These are phyloP conservation scores for Chrysoporthe austroafricana DNA, from an alignment of 2,329 filamentous ascomycete genomes.

Conservation along the genomic window DNA sequence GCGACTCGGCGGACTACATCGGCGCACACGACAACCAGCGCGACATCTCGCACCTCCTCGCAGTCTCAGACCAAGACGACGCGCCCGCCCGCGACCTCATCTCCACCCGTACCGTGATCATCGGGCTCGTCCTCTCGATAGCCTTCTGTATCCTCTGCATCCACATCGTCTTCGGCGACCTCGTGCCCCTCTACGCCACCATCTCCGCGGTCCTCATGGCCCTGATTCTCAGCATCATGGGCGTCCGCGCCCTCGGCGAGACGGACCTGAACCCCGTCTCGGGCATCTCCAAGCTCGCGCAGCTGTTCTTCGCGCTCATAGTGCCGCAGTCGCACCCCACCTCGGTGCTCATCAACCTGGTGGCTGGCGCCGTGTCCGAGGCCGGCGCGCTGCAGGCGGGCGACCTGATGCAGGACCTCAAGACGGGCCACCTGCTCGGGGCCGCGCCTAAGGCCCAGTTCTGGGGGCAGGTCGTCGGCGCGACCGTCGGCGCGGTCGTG, in stretches of 20 bases:
- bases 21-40: conserved; percentile 33
- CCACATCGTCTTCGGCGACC: conserved; percentile 78
- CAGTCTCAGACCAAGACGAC: conserved; percentile 65
- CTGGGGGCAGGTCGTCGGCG: conserved; percentile 93
- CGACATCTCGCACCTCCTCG: conserved; percentile 26
- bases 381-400: conserved; percentile 83
- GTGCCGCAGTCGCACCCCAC: conserved; percentile 80
- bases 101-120: conserved; percentile 67
- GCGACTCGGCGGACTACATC: conserved; percentile 16
- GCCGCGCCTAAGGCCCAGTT: conserved; percentile 95
- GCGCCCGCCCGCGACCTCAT: conserved; percentile 85
- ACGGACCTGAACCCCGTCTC: conserved; percentile 96
- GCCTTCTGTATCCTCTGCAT: conserved; percentile 80
- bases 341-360: conserved; percentile 91
- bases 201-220: conserved; percentile 83
- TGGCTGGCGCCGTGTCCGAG: conserved; percentile 77
- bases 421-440: conserved; percentile 90
- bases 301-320: conserved; percentile 90
- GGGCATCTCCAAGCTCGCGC: conserved; percentile 94
- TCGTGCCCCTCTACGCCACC: conserved; percentile 79
- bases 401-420: conserved; percentile 95
- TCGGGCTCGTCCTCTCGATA: conserved; percentile 79
- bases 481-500: conserved; percentile 81
- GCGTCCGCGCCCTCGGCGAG: conserved; percentile 70
- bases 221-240: conserved; percentile 76